Evolutionary conservation across 177 flowering plant species (phyloP).

Genomic region (Vitis hybrid): DNA sequence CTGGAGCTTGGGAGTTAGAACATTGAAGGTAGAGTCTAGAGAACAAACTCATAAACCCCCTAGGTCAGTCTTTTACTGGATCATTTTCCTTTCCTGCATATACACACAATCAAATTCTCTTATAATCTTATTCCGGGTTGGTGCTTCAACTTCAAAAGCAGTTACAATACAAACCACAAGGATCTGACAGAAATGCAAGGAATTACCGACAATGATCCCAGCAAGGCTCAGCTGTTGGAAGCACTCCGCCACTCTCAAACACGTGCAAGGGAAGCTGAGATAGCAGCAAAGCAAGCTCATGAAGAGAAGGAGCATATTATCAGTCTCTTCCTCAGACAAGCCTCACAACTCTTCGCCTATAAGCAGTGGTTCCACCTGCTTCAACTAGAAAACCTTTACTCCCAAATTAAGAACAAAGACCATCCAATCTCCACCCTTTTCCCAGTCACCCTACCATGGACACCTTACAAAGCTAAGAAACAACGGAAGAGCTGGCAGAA

Average conservation of each 20-base stretch:
- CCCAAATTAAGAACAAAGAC: slow-evolving; percentile 49
- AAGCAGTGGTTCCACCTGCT: slow-evolving; percentile 84
- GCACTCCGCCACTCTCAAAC: slow-evolving; percentile 96
- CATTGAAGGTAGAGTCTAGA: no score
- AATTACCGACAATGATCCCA: slow-evolving; percentile 33
- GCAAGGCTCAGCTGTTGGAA: slow-evolving; percentile 72
- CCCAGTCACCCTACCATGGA: slow-evolving; percentile 56
- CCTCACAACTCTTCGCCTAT: slow-evolving; percentile 86
- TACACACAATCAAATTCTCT: background rate
- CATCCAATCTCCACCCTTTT: slow-evolving; percentile 38
- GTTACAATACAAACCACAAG: slow-evolving; percentile 20
- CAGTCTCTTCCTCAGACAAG: slow-evolving; percentile 80
- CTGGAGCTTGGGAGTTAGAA: no score
- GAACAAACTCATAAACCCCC: no score
- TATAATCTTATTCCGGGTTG: background rate
- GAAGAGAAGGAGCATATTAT: slow-evolving; percentile 80
- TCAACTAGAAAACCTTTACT: slow-evolving; percentile 63
- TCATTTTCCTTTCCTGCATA: no score
- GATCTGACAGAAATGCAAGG: slow-evolving; percentile 21
- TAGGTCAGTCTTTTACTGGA: no score
- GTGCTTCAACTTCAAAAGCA: slow-evolving; percentile 8
- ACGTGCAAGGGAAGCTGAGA: slow-evolving; percentile 95
- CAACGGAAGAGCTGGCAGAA: slow-evolving; percentile 38
- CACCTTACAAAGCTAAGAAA: slow-evolving; percentile 36
- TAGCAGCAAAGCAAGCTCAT: slow-evolving; percentile 64